Evolutionary conservation across 345 rosid species (phyloP), one percentile per base, ranked within the genome.

Genomic region (Sapria himalayana): DNA sequence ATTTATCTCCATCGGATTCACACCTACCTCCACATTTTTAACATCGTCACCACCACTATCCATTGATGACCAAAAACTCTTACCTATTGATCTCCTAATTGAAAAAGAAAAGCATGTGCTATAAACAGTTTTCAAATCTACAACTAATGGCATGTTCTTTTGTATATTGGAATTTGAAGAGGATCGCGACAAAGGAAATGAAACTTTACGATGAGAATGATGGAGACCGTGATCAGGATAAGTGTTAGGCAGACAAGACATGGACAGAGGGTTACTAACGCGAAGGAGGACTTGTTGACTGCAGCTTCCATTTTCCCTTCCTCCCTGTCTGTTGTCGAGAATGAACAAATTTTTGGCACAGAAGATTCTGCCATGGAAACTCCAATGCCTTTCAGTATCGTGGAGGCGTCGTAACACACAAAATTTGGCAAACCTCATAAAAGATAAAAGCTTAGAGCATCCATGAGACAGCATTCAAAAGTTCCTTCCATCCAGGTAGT

Each of bases 121-220:
- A n/a, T n/a, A n/a, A n/a, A n/a, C n/a, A n/a, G n/a, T n/a, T n/a
- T n/a, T n/a, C n/a, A n/a, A n/a, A n/a, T n/a, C n/a, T n/a, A n/a
- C n/a, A n/a, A n/a, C n/a, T n/a, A n/a, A n/a, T 50, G 52, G 62
- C 91, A 78, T 16, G 41, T 42, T 39, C 70, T 72, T 59, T 61
- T 70, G 81, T 51, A 68, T 9, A 70, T 50, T 5, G 65, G 25
- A 21, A 70, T 67, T 36, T 42, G 74, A 29, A 79, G 74, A 27
- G 92, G 85, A 10, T 78, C 72, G 52, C 70, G 78, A 62, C 78
- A 79, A 49, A 72, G 63, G 12, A 69, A 35, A 52, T 57, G 76
- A 59, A 72, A 61, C 56, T 71, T 78, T 63, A 82, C 47, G 23
- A 48, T 37, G 45, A 78, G 73, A 43, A 70, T 27, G 25, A 79